phyloP scores from a whole-genome alignment of 768 basidiomycete species.

The Phaeotremella fagi region DNA sequence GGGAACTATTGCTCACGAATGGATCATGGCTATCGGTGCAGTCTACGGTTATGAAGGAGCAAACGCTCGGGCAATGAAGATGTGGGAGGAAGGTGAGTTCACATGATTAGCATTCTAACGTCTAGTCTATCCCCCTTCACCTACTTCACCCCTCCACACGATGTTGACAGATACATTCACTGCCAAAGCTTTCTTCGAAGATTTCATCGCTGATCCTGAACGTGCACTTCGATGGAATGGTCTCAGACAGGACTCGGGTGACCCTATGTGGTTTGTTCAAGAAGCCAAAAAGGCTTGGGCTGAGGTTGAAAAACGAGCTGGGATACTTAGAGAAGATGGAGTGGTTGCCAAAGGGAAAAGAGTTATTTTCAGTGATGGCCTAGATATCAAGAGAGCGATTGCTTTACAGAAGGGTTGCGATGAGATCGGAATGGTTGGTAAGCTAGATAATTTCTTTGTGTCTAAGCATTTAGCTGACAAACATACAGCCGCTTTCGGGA shows the following conservation, averaged over 20 bases:
- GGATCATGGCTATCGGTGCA: slow-evolving; percentile 62
- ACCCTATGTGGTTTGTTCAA: slow-evolving; percentile 74
- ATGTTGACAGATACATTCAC: slow-evolving; percentile 96
- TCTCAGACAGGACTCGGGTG: slow-evolving; percentile 89
- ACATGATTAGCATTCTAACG: neutral
- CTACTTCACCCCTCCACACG: slow-evolving; percentile 52
- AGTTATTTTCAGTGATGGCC: slow-evolving; percentile 78
- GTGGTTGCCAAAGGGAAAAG: slow-evolving; percentile 55
- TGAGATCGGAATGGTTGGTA: slow-evolving; percentile 62
- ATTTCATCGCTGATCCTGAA: slow-evolving; percentile 50
- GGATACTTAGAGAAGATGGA: slow-evolving; percentile 12
- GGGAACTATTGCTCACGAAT: slow-evolving; percentile 57
- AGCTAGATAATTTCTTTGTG: slow-evolving; percentile 7
- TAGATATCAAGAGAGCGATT: slow-evolving; percentile 67
- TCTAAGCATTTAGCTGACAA: slow-evolving; percentile 46
- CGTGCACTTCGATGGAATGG: slow-evolving; percentile 71
- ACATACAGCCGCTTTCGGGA: slow-evolving; percentile 73
- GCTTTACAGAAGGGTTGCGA: slow-evolving; percentile 66
- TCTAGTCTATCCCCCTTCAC: slow-evolving; percentile 49
- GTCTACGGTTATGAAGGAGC: slow-evolving; percentile 73
- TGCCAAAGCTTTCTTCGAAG: slow-evolving; percentile 76
- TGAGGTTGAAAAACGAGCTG: slow-evolving; percentile 53
- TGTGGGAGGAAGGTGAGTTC: slow-evolving; percentile 72
- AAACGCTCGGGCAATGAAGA: slow-evolving; percentile 67
- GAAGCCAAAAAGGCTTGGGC: slow-evolving; percentile 68